phyloP scores from a whole-genome alignment of 2,329 filamentous ascomycete species.

The Phialemoniopsis sp. region DNA sequence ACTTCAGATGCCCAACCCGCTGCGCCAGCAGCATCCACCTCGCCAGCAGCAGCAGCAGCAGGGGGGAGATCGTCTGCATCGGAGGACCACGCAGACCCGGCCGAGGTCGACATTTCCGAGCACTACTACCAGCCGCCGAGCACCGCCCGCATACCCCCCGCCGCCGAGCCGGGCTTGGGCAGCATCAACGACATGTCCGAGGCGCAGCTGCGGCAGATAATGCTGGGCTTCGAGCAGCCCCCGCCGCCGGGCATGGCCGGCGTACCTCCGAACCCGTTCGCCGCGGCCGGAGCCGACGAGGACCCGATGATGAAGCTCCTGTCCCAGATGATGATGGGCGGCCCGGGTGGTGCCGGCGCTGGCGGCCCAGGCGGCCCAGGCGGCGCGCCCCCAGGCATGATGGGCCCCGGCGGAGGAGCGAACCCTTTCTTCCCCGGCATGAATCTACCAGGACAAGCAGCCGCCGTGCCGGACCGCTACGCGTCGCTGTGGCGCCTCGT shows the following conservation, averaged over 20 bases:
- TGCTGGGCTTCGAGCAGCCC: conserved; percentile 51
- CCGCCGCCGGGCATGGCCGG: conserved; percentile 20
- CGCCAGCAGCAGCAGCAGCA: conserved; percentile 24
- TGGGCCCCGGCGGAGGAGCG: conserved; percentile 13
- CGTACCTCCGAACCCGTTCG: conserved; percentile 3
- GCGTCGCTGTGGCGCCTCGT: conserved; percentile 65
- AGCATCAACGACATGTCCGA: conserved; percentile 37
- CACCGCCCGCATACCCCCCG: conserved; percentile 29
- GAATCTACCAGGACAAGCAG: conserved; percentile 19
- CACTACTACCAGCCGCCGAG: conserved; percentile 60
- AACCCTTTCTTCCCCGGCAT: conserved; percentile 29
- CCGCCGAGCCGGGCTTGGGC: conserved; percentile 19
- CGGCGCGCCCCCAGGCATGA: conserved; percentile 29
- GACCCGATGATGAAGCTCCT: conserved; percentile 74
- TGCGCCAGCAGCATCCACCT: conserved; percentile 13
- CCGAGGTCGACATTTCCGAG: conserved; percentile 75
- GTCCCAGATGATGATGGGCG: conserved; percentile 67
- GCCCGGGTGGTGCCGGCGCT: conserved; percentile 27
- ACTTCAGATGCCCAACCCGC: conserved; percentile 26
- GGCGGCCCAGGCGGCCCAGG: conserved; percentile 16
- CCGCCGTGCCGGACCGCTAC: conserved; percentile 27
- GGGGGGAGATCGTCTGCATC: too few relatives aligned
- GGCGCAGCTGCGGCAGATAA: conserved; percentile 60
- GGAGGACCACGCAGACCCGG: conserved; percentile 56
- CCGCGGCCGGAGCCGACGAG: conserved; percentile 30